These are phyloP conservation scores for Durio zibethinus DNA, from an alignment of 345 rosid species.

Conservation along the genomic window DNA sequence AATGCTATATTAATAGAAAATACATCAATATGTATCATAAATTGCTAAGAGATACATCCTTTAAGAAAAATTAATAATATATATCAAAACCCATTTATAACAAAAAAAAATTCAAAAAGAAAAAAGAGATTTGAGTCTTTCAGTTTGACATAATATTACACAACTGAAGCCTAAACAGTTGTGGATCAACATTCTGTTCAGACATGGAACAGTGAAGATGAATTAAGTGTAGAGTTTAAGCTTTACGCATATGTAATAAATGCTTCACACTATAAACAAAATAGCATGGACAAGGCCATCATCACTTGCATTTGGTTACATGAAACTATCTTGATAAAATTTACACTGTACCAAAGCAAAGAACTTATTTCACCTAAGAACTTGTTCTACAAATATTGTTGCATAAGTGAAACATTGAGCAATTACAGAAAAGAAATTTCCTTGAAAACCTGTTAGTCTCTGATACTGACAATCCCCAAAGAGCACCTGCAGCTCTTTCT, in stretches of 20 bases:
- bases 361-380: background rate
- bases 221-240: background rate
- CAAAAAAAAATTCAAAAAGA: background rate
- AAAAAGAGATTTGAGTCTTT: background rate
- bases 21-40: background rate
- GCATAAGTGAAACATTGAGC: background rate
- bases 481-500: constrained; percentile 97
- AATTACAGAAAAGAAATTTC: background rate
- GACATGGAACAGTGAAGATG: background rate
- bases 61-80: background rate
- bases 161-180: background rate
- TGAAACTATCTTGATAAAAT: background rate
- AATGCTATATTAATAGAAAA: constrained; percentile 39
- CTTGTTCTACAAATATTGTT: background rate
- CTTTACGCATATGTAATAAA: background rate
- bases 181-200: background rate
- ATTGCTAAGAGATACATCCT: background rate
- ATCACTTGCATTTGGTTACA: background rate
- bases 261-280: background rate
- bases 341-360: background rate
- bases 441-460: constrained; percentile 70
- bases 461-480: constrained; percentile 92
- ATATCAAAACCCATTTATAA: background rate
- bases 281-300: background rate
- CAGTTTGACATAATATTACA: background rate